A percentile compares a stretch with the other conserved stretches of the same genome.
Conservation (phyloP, 225 moss, liverwort and hornwort genomes). For the Antitrichia curtipendula region DNA sequence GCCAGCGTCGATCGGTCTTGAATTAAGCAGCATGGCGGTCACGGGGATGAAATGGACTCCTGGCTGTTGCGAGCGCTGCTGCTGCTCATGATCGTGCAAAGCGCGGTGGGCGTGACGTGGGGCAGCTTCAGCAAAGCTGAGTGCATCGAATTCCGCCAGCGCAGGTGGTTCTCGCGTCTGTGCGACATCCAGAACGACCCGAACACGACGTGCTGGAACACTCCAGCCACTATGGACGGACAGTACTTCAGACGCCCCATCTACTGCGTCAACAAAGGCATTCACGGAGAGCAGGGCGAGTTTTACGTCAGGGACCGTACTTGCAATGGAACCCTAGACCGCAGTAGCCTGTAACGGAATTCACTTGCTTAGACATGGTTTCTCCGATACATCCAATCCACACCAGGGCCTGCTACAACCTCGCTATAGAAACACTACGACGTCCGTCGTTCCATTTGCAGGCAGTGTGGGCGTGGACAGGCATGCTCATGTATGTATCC, state of each 20-base stretch:
- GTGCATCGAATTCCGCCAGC: not conserved
- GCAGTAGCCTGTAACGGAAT: not conserved
- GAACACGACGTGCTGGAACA: not conserved
- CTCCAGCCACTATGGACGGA: not conserved
- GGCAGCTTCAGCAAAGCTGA: not conserved
- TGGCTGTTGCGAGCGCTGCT: not conserved
- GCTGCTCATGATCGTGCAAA: not conserved
- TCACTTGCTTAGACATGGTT: not conserved
- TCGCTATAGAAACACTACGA: too few species aligned
- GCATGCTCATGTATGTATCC: too few species aligned
- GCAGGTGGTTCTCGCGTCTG: not conserved
- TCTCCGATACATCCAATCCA: too few species aligned
- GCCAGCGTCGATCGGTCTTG: not conserved
- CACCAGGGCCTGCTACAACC: not conserved
- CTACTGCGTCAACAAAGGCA: not conserved
- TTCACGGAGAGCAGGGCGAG: too few species aligned
- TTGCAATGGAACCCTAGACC: not conserved
- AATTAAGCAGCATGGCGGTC: not conserved
- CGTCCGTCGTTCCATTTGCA: too few species aligned
- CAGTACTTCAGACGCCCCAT: not conserved
- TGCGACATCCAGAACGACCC: not conserved
- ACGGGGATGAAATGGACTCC: not conserved
- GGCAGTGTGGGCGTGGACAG: too few species aligned
- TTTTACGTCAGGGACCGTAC: too few species aligned
- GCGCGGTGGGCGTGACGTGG: not conserved